A percentile compares a stretch with the other conserved stretches of the same genome.
phyloP scores from a whole-genome alignment of 169 alveolate genomes.

The Eimeria brunetti region DNA sequence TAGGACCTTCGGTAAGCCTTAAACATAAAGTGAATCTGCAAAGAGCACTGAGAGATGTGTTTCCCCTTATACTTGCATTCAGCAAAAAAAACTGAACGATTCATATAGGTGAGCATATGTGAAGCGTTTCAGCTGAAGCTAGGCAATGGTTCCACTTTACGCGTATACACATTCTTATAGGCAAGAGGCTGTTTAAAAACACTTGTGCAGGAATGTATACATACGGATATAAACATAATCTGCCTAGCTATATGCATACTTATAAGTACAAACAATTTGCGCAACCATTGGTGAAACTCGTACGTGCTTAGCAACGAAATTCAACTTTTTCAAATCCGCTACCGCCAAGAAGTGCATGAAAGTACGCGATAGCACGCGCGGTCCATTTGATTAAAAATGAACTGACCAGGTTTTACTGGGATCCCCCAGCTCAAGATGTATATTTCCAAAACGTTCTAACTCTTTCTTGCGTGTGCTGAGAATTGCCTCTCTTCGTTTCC shows the following conservation, averaged over 20 bases:
- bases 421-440: constrained; percentile 53
- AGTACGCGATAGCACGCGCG: background rate
- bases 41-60: background rate
- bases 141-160: background rate
- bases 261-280: too few relatives aligned
- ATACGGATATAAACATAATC: too few relatives aligned
- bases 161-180: background rate
- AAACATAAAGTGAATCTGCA: background rate
- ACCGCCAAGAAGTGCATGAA: background rate
- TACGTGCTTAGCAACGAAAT: background rate
- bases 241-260: too few relatives aligned
- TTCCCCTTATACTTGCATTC: background rate
- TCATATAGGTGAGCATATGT: background rate
- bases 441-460: constrained; percentile 47
- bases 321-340: background rate
- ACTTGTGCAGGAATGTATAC: too few relatives aligned
- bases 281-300: background rate
- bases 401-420: constrained; percentile 62
- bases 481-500: constrained; percentile 49
- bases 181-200: too few relatives aligned
- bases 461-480: constrained; percentile 37
- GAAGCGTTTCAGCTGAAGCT: background rate
- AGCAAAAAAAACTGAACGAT: background rate
- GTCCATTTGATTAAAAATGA: background rate
- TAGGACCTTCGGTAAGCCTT: background rate